Conservation (phyloP, 768 basidiomycete genomes). For the Lactarius sp. region DNA sequence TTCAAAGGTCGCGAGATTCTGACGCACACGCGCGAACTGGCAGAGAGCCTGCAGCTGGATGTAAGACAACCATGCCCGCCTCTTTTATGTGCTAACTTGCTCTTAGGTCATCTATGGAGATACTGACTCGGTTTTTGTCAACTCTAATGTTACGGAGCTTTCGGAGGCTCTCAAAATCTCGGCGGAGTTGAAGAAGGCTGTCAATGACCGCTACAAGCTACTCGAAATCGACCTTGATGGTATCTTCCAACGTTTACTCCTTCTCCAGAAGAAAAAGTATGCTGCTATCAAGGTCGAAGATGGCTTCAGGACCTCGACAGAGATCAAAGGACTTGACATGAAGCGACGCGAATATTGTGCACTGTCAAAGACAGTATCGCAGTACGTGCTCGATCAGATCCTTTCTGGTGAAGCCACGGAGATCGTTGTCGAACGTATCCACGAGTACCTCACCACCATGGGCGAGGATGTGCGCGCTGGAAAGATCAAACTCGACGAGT, state of each 20-base stretch:
- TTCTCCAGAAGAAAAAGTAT: constrained; percentile 99
- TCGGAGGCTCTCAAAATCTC: constrained; percentile 90
- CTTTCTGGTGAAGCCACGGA: constrained; percentile 90
- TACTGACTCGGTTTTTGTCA: constrained; percentile 98
- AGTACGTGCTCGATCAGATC: constrained; percentile 89
- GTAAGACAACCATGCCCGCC: constrained; percentile 38
- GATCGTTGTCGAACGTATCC: constrained; percentile 82
- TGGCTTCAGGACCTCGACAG: constrained; percentile 66
- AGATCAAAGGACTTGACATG: constrained; percentile 98
- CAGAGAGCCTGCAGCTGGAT: constrained; percentile 84
- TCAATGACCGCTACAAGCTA: constrained; percentile 92
- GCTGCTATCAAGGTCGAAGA: constrained; percentile 95
- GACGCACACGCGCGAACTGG: constrained; percentile 87
- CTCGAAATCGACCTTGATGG: constrained; percentile 97
- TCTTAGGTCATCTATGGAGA: constrained; percentile 95
- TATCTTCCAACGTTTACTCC: constrained; percentile 85
- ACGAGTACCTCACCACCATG: constrained; percentile 78
- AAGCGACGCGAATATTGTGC: constrained; percentile 94
- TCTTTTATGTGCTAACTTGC: background rate
- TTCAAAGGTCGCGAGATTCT: constrained; percentile 97
- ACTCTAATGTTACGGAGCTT: constrained; percentile 87
- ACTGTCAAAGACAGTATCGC: constrained; percentile 87
- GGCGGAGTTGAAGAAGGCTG: constrained; percentile 87
- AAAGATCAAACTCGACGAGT: constrained; percentile 82
- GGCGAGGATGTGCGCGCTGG: constrained; percentile 77